Conservation (phyloP, 2,329 filamentous ascomycete species). For the Penicillium sp. region DNA sequence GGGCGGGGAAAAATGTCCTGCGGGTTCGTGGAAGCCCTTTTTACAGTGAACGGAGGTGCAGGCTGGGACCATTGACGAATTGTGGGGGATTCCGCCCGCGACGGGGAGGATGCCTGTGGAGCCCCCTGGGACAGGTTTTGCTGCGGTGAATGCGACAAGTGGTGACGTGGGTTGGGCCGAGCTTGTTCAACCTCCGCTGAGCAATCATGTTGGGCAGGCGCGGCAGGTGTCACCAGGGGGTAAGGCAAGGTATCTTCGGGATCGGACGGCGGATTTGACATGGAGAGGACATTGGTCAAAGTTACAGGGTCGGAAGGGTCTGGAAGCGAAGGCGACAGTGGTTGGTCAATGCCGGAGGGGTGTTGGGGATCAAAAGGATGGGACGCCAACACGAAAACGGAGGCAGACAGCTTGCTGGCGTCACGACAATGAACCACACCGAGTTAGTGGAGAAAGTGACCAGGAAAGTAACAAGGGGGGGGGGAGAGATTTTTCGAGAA, state of each 20-base stretch:
- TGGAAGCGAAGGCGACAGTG: constrained; percentile 12
- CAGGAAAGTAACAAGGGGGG: constrained; percentile 1
- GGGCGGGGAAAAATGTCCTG: constrained; percentile 29
- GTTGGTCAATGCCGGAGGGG: neutral
- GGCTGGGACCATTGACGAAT: constrained; percentile 36
- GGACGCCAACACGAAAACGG: neutral
- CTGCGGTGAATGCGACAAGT: constrained; percentile 26
- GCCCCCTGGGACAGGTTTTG: constrained; percentile 32
- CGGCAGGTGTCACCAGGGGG: constrained; percentile 49
- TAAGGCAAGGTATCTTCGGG: constrained; percentile 42
- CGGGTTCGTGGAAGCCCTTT: constrained; percentile 37
- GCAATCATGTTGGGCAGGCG: constrained; percentile 41
- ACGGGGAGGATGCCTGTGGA: constrained; percentile 31
- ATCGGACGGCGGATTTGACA: constrained; percentile 50
- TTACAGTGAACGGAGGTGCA: constrained; percentile 31
- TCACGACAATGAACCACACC: constrained; percentile 21
- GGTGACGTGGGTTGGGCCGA: constrained; percentile 37
- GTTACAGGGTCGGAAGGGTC: constrained; percentile 27
- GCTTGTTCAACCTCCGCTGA: constrained; percentile 25
- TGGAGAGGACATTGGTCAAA: constrained; percentile 53
- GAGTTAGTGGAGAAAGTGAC: constrained; percentile 13
- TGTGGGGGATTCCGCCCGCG: constrained; percentile 39
- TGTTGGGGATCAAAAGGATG: neutral
- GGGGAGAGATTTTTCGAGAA: constrained; percentile 11
- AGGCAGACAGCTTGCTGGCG: constrained; percentile 24